These are phyloP conservation scores for Aspergillus niger DNA, from an alignment of 2,329 filamentous ascomycete genomes.

Conservation along the genomic window DNA sequence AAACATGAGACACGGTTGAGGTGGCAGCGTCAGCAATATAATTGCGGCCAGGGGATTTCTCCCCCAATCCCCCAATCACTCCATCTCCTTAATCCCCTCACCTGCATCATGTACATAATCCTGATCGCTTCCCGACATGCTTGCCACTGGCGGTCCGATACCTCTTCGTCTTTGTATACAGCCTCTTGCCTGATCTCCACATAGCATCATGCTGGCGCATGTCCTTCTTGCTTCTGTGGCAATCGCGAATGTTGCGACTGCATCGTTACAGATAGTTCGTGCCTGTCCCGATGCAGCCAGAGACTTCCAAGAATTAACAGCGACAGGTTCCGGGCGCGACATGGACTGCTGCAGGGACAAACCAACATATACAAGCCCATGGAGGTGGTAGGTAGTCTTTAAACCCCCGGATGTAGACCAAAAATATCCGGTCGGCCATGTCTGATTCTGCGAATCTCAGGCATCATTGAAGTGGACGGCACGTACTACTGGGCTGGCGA, in stretches of 20 bases:
- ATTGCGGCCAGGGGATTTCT: background rate
- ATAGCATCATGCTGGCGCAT: background rate
- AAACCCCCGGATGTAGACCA: background rate
- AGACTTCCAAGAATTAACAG: background rate
- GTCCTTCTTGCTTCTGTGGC: background rate
- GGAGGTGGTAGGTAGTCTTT: constrained; percentile 53
- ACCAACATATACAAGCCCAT: constrained; percentile 66
- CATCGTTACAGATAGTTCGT: constrained; percentile 15
- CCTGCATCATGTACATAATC: background rate
- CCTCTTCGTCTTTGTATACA: background rate
- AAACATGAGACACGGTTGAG: background rate
- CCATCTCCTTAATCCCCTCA: background rate
- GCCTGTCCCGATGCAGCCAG: accelerated
- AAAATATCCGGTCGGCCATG: no score
- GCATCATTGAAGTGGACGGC: constrained; percentile 57
- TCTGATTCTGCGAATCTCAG: background rate
- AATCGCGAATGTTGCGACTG: background rate
- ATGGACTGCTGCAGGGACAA: constrained; percentile 49
- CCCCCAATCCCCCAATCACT: constrained; percentile 4
- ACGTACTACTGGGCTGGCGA: constrained; percentile 71
- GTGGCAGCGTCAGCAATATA: background rate
- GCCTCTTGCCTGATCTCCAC: background rate
- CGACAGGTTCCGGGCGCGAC: constrained; percentile 46
- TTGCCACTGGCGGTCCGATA: background rate
- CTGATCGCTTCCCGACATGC: background rate